These are phyloP conservation scores for Acarospora socialis DNA, from an alignment of 2,329 filamentous ascomycete species.

Conservation along the genomic window DNA sequence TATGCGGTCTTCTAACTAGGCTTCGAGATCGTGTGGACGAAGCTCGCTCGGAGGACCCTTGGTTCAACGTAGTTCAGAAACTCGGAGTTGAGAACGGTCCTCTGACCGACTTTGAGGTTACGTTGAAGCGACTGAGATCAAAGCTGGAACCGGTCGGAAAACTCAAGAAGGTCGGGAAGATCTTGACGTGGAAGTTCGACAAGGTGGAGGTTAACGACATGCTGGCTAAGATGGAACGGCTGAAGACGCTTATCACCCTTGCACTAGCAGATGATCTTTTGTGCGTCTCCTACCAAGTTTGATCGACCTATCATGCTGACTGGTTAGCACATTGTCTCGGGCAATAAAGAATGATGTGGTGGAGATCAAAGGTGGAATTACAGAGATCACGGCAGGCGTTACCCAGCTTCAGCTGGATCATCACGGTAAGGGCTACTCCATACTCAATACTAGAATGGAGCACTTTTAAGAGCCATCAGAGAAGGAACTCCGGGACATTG, in stretches of 20 bases:
- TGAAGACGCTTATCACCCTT: constrained; percentile 5
- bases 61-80: background rate
- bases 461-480: too few species aligned
- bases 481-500: constrained; percentile 1
- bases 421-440: too few species aligned
- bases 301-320: too few species aligned
- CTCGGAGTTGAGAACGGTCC: constrained; percentile 4
- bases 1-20: background rate
- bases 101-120: background rate
- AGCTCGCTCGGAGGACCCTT: background rate
- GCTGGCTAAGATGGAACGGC: constrained; percentile 4
- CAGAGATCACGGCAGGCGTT: too few species aligned
- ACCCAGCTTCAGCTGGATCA: too few species aligned
- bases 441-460: too few species aligned
- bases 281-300: too few species aligned
- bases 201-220: background rate
- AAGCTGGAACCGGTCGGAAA: background rate
- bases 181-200: constrained; percentile 6
- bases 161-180: background rate
- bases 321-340: too few species aligned
- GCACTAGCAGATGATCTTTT: constrained; percentile 1
- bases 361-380: too few species aligned
- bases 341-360: too few species aligned
- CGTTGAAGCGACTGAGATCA: background rate
- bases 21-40: constrained; percentile 1